phyloP scores from a whole-genome alignment of 306 rosid genomes.

The Canavalia ensiformis region DNA sequence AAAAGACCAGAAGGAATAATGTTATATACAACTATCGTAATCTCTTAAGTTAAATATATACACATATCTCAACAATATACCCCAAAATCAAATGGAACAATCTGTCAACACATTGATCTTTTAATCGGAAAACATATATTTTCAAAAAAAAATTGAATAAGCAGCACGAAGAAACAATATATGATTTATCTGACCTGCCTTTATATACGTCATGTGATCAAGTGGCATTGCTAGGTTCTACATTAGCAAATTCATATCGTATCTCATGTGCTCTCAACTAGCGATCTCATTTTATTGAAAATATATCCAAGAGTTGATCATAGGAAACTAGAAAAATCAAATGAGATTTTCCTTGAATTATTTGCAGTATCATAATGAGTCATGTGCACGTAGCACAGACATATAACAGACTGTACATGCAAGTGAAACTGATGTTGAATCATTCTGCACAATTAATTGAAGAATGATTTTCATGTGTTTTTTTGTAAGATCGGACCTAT shows the following conservation, averaged over 20 bases:
- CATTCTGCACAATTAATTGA: not conserved
- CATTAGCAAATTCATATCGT: constrained; percentile 27
- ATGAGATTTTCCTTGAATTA: not conserved
- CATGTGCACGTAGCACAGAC: not conserved
- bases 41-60: too few relatives aligned
- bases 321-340: constrained; percentile 7
- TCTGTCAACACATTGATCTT: not conserved
- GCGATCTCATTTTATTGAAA: constrained; percentile 4
- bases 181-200: constrained; percentile 33
- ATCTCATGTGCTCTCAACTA: constrained; percentile 39
- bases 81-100: too few relatives aligned
- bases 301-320: not conserved
- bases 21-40: too few relatives aligned
- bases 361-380: constrained; percentile 27
- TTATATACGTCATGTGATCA: constrained; percentile 49
- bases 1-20: too few relatives aligned
- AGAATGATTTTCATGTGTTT: constrained; percentile 25
- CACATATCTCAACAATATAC: too few relatives aligned
- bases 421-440: constrained; percentile 28
- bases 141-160: not conserved
- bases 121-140: constrained; percentile 7
- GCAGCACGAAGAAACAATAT: not conserved
- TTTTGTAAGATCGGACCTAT: too few relatives aligned
- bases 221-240: constrained; percentile 42
- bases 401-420: not conserved